Conservation (phyloP, 495 filamentous ascomycete genomes). For the Podospora fimiseda region DNA sequence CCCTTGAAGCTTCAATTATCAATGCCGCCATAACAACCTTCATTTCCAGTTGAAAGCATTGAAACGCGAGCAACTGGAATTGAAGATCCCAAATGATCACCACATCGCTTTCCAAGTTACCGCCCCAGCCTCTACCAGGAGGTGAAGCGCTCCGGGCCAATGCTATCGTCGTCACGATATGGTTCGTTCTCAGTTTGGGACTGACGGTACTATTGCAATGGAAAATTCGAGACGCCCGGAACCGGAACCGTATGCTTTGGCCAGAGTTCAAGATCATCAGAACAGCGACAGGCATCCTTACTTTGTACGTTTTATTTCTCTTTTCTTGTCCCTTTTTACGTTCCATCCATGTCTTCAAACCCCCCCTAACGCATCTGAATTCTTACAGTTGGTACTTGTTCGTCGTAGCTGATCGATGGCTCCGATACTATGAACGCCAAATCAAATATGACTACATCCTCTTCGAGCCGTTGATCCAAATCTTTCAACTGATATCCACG, state of each 20-base stretch:
- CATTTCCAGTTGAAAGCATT: no score
- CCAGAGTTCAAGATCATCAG: slow-evolving; percentile 3
- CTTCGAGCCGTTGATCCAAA: background rate
- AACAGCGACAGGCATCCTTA: background rate
- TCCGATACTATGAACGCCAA: background rate
- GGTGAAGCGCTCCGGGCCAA: no score
- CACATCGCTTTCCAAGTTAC: background rate
- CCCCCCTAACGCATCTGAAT: no score
- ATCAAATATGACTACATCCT: slow-evolving; percentile 13
- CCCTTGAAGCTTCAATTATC: no score
- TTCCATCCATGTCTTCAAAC: no score
- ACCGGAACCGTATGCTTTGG: background rate
- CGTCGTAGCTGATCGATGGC: background rate
- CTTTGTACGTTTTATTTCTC: slow-evolving; percentile 6
- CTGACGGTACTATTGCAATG: background rate
- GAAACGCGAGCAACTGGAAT: no score
- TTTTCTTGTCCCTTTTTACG: no score
- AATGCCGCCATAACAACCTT: no score
- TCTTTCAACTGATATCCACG: slow-evolving; percentile 4
- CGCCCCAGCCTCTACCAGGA: slow-evolving; percentile 1
- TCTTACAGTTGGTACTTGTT: background rate
- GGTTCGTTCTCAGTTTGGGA: background rate
- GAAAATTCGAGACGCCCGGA: background rate
- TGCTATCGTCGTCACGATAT: background rate
- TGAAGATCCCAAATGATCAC: no score